Conservation (phyloP, 805 yeast species). For the Candida vartiovaarae region DNA sequence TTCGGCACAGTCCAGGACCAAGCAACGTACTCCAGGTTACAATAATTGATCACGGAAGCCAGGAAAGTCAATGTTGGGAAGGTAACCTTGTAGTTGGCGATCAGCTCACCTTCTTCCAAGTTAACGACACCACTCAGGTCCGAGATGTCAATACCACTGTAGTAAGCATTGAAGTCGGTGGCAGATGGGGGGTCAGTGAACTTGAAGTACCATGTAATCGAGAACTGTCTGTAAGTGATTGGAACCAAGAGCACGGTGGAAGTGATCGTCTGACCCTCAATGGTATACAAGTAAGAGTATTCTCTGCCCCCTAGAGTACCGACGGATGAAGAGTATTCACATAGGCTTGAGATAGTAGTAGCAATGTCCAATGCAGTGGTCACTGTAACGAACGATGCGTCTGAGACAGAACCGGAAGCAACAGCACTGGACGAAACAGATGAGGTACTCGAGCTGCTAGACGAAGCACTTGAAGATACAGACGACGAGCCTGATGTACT, state of each 20-base stretch:
- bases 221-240: conserved; percentile 3
- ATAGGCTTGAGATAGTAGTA: background rate
- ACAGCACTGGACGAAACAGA: too few relatives aligned
- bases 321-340: conserved; percentile 1
- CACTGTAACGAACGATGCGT: conserved; percentile 2
- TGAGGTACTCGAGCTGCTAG: too few relatives aligned
- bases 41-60: conserved; percentile 2
- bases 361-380: background rate
- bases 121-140: conserved; percentile 9
- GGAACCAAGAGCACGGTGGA: conserved; percentile 1
- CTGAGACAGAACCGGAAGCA: too few relatives aligned
- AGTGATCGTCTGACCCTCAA: background rate
- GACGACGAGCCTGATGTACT: too few relatives aligned
- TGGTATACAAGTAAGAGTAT: background rate
- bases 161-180: conserved; percentile 3
- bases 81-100: conserved; percentile 5
- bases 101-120: conserved; percentile 12
- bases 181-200: conserved; percentile 9
- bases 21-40: conserved; percentile 9
- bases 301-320: conserved; percentile 2
- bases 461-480: too few relatives aligned
- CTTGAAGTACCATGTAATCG: conserved; percentile 12
- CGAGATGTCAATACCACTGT: conserved; percentile 5
- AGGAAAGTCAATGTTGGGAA: conserved; percentile 3
- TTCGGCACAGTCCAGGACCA: conserved; percentile 5